Conservation (phyloP, 225 moss, liverwort and hornwort genomes). For the Climacium dendroides region DNA sequence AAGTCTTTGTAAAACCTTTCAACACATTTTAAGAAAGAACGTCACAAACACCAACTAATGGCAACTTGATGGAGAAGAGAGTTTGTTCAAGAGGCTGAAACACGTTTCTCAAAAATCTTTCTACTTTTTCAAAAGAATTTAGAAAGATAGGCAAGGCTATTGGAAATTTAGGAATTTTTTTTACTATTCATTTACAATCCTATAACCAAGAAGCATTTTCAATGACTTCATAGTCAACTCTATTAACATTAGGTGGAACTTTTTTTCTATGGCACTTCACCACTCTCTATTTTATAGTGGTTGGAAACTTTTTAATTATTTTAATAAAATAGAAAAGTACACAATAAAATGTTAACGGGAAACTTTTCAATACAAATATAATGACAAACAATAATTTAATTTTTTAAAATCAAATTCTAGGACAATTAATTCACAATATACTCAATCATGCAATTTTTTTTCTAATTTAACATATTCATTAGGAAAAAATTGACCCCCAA, state of each 20-base stretch:
- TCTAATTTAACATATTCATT: no score
- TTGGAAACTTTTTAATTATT: neutral
- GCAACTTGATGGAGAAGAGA: rapidly evolving
- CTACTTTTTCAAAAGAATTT: neutral
- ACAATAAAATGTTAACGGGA: neutral
- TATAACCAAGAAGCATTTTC: neutral
- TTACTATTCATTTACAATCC: neutral
- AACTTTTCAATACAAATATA: neutral
- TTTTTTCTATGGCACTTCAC: neutral
- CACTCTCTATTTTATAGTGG: neutral
- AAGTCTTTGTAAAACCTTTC: neutral
- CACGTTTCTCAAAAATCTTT: no score
- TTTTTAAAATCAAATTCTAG: no score
- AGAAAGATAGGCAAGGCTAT: neutral
- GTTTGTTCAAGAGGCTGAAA: neutral
- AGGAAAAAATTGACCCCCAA: no score
- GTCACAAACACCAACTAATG: rapidly evolving
- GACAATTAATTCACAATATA: neutral
- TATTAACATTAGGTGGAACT: neutral
- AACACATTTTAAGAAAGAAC: rapidly evolving
- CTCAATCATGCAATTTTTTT: neutral
- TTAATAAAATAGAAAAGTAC: neutral
- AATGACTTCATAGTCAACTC: neutral
- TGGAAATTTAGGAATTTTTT: neutral
- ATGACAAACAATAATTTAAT: neutral